phyloP scores from a whole-genome alignment of 495 filamentous ascomycete species.

The Cercophora samala region DNA sequence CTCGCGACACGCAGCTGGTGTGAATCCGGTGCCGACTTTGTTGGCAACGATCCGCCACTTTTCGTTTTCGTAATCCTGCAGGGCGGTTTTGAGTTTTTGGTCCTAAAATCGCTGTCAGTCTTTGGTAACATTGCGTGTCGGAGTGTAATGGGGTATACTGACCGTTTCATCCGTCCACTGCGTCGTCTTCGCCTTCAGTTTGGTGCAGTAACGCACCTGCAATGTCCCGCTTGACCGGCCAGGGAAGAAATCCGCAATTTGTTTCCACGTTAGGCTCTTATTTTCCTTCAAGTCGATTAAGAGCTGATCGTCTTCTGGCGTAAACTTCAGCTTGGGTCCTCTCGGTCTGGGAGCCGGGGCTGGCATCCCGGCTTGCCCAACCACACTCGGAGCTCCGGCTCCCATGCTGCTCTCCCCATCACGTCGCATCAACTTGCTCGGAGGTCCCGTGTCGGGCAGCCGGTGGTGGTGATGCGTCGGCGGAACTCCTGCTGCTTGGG shows the following conservation, averaged over 20 bases:
- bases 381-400: conserved; percentile 62
- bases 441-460: conserved; percentile 62
- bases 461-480: conserved; percentile 71
- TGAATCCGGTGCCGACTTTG: conserved; percentile 83
- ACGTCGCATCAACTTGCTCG: conserved; percentile 53
- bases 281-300: conserved; percentile 88
- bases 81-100: conserved; percentile 69
- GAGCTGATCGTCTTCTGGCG: conserved; percentile 79
- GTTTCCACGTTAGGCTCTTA: conserved; percentile 89
- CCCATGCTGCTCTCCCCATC: conserved; percentile 46
- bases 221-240: conserved; percentile 82
- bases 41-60: conserved; percentile 83
- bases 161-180: conserved; percentile 91
- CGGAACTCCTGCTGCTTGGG: conserved; percentile 34
- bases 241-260: conserved; percentile 92
- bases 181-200: conserved; percentile 87
- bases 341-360: conserved; percentile 68
- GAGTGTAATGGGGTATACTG: conserved; percentile 35
- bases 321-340: conserved; percentile 86
- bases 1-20: conserved; percentile 77
- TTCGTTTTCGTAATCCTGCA: conserved; percentile 85
- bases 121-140: background rate
- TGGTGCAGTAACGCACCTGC: conserved; percentile 91
- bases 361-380: conserved; percentile 82
- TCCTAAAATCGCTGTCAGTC: conserved; percentile 54